Conservation (phyloP, 352 stramenopile genomes). For the Aphanomyces euteiches region DNA sequence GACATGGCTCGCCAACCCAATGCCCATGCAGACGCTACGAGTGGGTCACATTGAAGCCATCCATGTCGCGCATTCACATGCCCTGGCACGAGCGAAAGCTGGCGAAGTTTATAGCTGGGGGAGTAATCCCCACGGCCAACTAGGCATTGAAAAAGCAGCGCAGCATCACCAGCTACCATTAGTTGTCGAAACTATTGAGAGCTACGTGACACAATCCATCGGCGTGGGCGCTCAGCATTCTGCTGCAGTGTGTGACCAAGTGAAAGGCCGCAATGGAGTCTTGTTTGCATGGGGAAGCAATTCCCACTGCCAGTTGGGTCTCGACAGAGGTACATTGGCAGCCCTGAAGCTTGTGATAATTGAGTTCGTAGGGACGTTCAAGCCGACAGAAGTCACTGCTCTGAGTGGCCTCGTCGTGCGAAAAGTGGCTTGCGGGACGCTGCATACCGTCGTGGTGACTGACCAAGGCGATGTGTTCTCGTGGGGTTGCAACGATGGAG, state of each 20-base stretch:
- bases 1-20: slow-evolving; percentile 65
- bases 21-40: slow-evolving; percentile 61
- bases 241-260: slow-evolving; percentile 60
- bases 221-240: slow-evolving; percentile 61
- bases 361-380: background rate
- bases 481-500: slow-evolving; percentile 92
- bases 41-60: slow-evolving; percentile 56
- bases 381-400: slow-evolving; percentile 43
- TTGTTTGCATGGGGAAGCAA: slow-evolving; percentile 77
- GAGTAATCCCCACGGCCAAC: slow-evolving; percentile 87
- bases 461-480: slow-evolving; percentile 85
- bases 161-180: slow-evolving; percentile 44
- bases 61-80: slow-evolving; percentile 50
- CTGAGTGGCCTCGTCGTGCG: slow-evolving; percentile 47
- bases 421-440: slow-evolving; percentile 86
- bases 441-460: slow-evolving; percentile 88
- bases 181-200: slow-evolving; percentile 50
- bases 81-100: slow-evolving; percentile 67
- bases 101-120: slow-evolving; percentile 94
- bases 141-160: slow-evolving; percentile 53
- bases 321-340: background rate
- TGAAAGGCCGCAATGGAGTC: slow-evolving; percentile 58
- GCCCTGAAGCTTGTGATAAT: background rate
- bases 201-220: slow-evolving; percentile 54
- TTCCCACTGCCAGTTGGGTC: slow-evolving; percentile 57